Evolutionary conservation across 2,329 filamentous ascomycete species (phyloP).

Genomic region (Herpotrichia juniperi): DNA sequence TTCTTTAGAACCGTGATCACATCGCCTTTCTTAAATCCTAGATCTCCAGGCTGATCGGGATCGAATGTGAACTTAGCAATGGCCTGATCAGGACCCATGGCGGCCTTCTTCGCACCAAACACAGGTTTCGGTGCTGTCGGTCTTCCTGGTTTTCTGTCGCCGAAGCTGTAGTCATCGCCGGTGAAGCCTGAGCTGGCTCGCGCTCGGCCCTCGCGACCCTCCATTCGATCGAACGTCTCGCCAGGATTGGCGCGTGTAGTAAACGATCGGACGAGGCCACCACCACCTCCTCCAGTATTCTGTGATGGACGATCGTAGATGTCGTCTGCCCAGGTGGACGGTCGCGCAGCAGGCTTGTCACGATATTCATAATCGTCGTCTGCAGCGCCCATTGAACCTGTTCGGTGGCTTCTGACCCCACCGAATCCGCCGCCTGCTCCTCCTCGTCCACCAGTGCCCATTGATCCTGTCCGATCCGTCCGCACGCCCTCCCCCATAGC

Average conservation of each 20-base stretch:
- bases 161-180: slow-evolving; percentile 59
- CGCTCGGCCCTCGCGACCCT: slow-evolving; percentile 34
- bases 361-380: slow-evolving; percentile 58
- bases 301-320: slow-evolving; percentile 67
- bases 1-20: slow-evolving; percentile 93
- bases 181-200: slow-evolving; percentile 49
- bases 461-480: slow-evolving; percentile 54
- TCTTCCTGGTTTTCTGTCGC: slow-evolving; percentile 71
- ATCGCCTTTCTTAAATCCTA: slow-evolving; percentile 97
- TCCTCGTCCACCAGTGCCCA: too few relatives aligned
- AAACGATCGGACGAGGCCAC: slow-evolving; percentile 54
- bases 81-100: slow-evolving; percentile 73
- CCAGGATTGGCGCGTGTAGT: slow-evolving; percentile 56
- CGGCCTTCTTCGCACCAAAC: slow-evolving; percentile 62
- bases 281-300: slow-evolving; percentile 17
- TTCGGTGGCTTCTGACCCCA: not conserved
- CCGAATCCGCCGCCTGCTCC: not conserved
- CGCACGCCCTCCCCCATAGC: slow-evolving; percentile 72
- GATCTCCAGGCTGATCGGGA: slow-evolving; percentile 86
- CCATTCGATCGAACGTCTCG: slow-evolving; percentile 58
- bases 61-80: slow-evolving; percentile 94
- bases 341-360: slow-evolving; percentile 63
- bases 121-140: slow-evolving; percentile 90
- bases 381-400: slow-evolving; percentile 29
- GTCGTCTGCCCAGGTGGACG: slow-evolving; percentile 78